Evolutionary conservation across 2,329 filamentous ascomycete genomes (phyloP).

Genomic region (Colletotrichum godetiae): DNA sequence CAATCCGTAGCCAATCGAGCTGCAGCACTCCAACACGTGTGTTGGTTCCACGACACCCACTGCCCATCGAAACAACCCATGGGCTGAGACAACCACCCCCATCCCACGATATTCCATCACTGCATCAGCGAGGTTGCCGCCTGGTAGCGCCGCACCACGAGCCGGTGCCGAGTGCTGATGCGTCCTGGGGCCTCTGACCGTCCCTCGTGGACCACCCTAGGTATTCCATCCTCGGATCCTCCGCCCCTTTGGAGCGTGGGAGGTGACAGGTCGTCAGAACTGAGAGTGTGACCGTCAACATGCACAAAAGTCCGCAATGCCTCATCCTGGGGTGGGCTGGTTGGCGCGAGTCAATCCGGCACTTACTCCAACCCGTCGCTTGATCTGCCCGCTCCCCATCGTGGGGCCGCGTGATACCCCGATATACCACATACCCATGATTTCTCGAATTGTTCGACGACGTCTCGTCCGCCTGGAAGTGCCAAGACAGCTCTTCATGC

Average conservation of each 20-base stretch:
- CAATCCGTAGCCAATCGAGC: slow-evolving; percentile 27
- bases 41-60: slow-evolving; percentile 4
- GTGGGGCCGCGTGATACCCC: slow-evolving; percentile 16
- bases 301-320: slow-evolving; percentile 5
- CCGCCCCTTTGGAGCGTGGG: neutral
- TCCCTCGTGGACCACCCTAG: slow-evolving; percentile 16
- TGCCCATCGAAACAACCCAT: neutral
- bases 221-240: neutral
- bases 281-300: slow-evolving; percentile 13
- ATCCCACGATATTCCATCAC: neutral
- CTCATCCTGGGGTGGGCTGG: slow-evolving; percentile 24
- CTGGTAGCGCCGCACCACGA: slow-evolving; percentile 15
- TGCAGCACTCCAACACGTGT: slow-evolving; percentile 22
- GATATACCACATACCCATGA: slow-evolving; percentile 12
- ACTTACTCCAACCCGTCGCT: slow-evolving; percentile 22
- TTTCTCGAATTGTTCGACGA: neutral
- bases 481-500: slow-evolving; percentile 21
- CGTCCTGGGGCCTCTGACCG: slow-evolving; percentile 10
- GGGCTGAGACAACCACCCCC: slow-evolving; percentile 12
- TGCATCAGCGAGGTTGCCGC: neutral
- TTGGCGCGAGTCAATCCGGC: slow-evolving; percentile 31
- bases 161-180: neutral
- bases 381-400: slow-evolving; percentile 18
- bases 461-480: neutral
- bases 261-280: slow-evolving; percentile 2